These are phyloP conservation scores for Manihot esculenta DNA, from an alignment of 441 rosid species.

Conservation along the genomic window DNA sequence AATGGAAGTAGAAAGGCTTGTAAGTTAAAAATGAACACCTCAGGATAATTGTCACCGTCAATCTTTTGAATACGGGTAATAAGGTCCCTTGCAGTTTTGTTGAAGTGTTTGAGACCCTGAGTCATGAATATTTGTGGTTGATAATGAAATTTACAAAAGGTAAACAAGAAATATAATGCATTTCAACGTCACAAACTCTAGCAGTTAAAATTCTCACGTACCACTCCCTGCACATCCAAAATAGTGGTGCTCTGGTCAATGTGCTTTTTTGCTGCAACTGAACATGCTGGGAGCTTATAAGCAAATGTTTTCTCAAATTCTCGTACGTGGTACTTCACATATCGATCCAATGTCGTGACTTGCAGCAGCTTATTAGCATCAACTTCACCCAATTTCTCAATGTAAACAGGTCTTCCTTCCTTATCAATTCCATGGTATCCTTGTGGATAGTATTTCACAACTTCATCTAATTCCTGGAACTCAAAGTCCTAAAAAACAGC, in stretches of 20 bases:
- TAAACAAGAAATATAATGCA: neutral
- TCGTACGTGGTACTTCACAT: slow-evolving; percentile 74
- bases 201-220: slow-evolving; percentile 43
- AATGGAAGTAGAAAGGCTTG: neutral
- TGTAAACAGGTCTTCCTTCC: slow-evolving; percentile 88
- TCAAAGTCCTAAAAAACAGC: slow-evolving; percentile 59
- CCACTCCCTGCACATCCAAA: slow-evolving; percentile 97
- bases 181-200: neutral
- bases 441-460: slow-evolving; percentile 84
- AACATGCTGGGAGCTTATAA: slow-evolving; percentile 77
- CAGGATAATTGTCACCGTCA: slow-evolving; percentile 91
- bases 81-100: slow-evolving; percentile 88
- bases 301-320: slow-evolving; percentile 82
- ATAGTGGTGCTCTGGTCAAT: slow-evolving; percentile 94
- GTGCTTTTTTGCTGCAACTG: slow-evolving; percentile 74
- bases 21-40: slow-evolving; percentile 43
- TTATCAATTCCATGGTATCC: slow-evolving; percentile 92
- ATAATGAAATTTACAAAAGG: neutral
- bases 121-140: slow-evolving; percentile 3
- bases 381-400: slow-evolving; percentile 81
- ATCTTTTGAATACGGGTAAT: slow-evolving; percentile 69
- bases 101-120: slow-evolving; percentile 84
- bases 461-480: slow-evolving; percentile 68
- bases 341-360: slow-evolving; percentile 82
- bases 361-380: slow-evolving; percentile 78